Conservation (phyloP, 2,329 filamentous ascomycete genomes). For the Amylocarpus encephaloides region DNA sequence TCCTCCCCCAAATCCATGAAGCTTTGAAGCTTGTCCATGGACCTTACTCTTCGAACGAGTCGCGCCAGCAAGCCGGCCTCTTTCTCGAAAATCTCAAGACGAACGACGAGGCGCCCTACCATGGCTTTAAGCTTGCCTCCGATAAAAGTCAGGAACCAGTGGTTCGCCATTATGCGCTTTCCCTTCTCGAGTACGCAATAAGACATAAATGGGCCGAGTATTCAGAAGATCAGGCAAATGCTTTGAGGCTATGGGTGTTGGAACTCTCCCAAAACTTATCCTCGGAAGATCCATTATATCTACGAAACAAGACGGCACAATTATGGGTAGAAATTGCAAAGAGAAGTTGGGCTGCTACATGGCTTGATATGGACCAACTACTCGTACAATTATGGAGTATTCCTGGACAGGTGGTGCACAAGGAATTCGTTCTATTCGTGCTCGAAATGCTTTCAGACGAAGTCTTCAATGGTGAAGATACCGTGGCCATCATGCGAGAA, state of each 20-base stretch:
- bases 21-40: slow-evolving; percentile 86
- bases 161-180: slow-evolving; percentile 89
- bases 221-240: slow-evolving; percentile 57
- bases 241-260: slow-evolving; percentile 70
- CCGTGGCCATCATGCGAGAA: slow-evolving; percentile 75
- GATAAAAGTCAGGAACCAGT: slow-evolving; percentile 69
- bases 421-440: slow-evolving; percentile 81
- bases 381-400: slow-evolving; percentile 78
- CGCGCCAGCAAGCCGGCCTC: slow-evolving; percentile 73
- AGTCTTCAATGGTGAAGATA: slow-evolving; percentile 85
- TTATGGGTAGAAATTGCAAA: slow-evolving; percentile 95
- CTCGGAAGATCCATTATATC: slow-evolving; percentile 68
- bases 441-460: slow-evolving; percentile 92
- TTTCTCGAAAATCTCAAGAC: slow-evolving; percentile 85
- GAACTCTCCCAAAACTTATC: slow-evolving; percentile 67
- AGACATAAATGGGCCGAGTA: slow-evolving; percentile 78
- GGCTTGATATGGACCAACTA: slow-evolving; percentile 88
- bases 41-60: slow-evolving; percentile 71
- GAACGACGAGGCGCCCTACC: slow-evolving; percentile 69
- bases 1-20: slow-evolving; percentile 66
- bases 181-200: slow-evolving; percentile 83
- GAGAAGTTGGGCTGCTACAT: slow-evolving; percentile 83
- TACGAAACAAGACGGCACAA: slow-evolving; percentile 90
- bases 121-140: slow-evolving; percentile 77
- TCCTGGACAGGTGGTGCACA: slow-evolving; percentile 55